Evolutionary conservation across 192 early-diverging fungal genomes (phyloP).

Genomic region (Helicostylum pulchrum): DNA sequence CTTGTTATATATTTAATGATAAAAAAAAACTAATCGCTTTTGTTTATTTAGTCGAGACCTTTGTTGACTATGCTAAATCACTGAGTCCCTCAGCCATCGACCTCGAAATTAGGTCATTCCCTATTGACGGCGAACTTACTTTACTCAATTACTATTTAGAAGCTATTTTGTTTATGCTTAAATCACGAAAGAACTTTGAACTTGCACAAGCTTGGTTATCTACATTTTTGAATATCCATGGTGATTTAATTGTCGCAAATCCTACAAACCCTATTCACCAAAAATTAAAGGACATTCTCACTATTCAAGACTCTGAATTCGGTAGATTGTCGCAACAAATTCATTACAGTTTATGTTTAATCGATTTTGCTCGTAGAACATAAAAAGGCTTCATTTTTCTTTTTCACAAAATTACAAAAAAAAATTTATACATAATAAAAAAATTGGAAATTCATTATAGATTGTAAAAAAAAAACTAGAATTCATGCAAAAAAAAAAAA

Average conservation of each 20-base stretch:
- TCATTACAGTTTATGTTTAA: slow-evolving; percentile 41
- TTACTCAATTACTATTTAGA: slow-evolving; percentile 66
- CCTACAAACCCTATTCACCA: slow-evolving; percentile 39
- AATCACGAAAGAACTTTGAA: slow-evolving; percentile 80
- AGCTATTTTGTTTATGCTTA: slow-evolving; percentile 58
- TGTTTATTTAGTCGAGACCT: slow-evolving; percentile 44
- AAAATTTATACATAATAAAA: background rate
- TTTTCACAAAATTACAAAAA: background rate
- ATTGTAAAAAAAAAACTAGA: too few species aligned
- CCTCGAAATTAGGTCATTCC: slow-evolving; percentile 78
- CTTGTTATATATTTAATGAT: background rate
- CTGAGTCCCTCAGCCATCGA: slow-evolving; percentile 85
- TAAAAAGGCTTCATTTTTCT: slow-evolving; percentile 16
- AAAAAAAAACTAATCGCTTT: background rate
- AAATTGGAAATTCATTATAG: too few species aligned
- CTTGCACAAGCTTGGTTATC: slow-evolving; percentile 75
- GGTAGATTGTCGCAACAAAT: slow-evolving; percentile 38
- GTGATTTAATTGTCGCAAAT: slow-evolving; percentile 69
- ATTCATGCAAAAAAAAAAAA: too few species aligned
- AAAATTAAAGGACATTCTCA: slow-evolving; percentile 38
- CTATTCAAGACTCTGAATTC: slow-evolving; percentile 27
- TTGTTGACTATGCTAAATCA: slow-evolving; percentile 69
- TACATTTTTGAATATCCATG: slow-evolving; percentile 78
- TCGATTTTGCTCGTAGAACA: slow-evolving; percentile 40
- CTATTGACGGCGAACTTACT: slow-evolving; percentile 59